Base-by-base conservation (phyloP, 345 rosid genomes). In the Populus pruinosa region DNA sequence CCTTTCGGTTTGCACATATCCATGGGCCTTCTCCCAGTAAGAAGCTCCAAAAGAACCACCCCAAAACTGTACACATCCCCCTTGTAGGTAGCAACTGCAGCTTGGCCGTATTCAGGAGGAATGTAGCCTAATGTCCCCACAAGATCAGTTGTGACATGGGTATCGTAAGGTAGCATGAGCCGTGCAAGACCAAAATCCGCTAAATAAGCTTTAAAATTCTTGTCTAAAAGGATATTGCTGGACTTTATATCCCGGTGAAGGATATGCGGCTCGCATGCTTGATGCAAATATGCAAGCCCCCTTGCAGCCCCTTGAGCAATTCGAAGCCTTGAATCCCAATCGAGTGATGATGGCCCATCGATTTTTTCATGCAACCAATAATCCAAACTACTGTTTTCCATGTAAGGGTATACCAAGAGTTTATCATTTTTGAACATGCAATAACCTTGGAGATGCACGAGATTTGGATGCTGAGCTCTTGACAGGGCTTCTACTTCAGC, bases 401-500 rank as follows among this genome's bases (percentile, higher is more conserved):
- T 93, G 88, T 92, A 96, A 7, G 98, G 91, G 84, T 96, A 96
- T 43, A 96, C 91, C 70, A 96, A 85, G 29, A 96, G 74, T 69
- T 93, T 74, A 74, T 90, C 94, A 39, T 71, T 87, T 17, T 92
- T 92, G 10, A 90, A 90, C 78, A 88, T 85, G 76, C 97, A 91
- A 66, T 93, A 96, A 36, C 99, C 99, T 86, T 92, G 93, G 73
- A 96, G 97, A 77, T 97, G 90, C 74, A 96, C 99, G 17, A 93
- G 98, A 80, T 96, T 92, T 81, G 85, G 84, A 80, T 93, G 98
- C 76, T 92, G 97, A 0, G 99, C 99, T 78, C 94, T 86, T 11
- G 98, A 96, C 71, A 96, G 90, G 14, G 99, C 96, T 86, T 96
- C 98, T 31, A 93, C 98, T 87, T 96, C 98, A 2, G 99, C 98